Conservation (phyloP, 345 rosid species). For the Syzygium aqueum region DNA sequence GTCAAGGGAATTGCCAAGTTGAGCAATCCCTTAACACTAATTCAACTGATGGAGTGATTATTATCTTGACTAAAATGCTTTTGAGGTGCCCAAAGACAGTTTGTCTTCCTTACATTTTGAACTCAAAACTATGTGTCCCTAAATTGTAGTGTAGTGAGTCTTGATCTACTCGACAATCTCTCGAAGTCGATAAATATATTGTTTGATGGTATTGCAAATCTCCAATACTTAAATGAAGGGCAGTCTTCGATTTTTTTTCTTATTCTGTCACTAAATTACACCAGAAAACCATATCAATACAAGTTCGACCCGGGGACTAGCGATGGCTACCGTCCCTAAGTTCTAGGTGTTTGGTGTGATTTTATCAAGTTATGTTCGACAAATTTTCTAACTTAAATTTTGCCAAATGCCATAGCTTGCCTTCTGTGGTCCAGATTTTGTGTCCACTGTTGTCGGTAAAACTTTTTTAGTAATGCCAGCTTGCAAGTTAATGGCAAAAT, state of each 20-base stretch:
- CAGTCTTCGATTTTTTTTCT: background rate
- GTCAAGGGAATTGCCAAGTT: background rate
- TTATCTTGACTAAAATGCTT: background rate
- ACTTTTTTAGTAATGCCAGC: background rate
- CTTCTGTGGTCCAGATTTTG: background rate
- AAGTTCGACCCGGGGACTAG: background rate
- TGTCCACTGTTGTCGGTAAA: background rate
- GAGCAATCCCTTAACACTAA: background rate
- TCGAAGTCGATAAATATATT: background rate
- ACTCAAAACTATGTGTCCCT: background rate
- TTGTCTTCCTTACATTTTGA: background rate
- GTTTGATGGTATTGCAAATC: background rate
- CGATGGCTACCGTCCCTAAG: background rate
- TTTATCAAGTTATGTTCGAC: background rate
- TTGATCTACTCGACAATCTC: background rate
- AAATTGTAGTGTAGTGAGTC: background rate
- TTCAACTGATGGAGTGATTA: background rate
- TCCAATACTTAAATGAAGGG: background rate
- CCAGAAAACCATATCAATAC: background rate
- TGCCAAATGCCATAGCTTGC: background rate
- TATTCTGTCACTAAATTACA: background rate
- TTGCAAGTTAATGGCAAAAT: background rate
- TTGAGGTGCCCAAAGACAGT: background rate
- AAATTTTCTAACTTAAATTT: background rate
- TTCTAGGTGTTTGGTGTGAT: background rate